Conservation (phyloP, 164 flowering plant species). For the Macadamia integrifolia region DNA sequence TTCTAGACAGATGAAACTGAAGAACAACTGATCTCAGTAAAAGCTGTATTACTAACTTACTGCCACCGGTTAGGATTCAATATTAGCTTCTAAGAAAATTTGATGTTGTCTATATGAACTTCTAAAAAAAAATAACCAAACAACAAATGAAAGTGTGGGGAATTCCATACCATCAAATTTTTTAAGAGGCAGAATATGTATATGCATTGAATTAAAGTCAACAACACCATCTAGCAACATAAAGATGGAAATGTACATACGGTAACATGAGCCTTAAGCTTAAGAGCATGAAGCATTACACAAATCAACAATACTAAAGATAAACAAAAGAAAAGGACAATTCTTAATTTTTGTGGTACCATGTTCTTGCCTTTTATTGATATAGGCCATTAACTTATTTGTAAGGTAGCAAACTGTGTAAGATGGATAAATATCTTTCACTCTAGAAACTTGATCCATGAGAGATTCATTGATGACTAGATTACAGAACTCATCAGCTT, state of each 20-base stretch:
- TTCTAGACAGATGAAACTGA: too few species aligned
- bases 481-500: constrained; percentile 82
- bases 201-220: too few species aligned
- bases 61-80: too few species aligned
- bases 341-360: not conserved
- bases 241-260: not conserved
- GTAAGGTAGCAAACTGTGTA: constrained; percentile 74
- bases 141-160: too few species aligned
- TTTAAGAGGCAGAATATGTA: too few species aligned
- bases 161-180: too few species aligned
- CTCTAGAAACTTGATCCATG: constrained; percentile 44
- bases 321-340: not conserved
- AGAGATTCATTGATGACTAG: constrained; percentile 44
- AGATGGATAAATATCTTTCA: constrained; percentile 56
- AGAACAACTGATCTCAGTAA: too few species aligned
- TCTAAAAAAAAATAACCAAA: too few species aligned
- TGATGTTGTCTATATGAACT: too few species aligned
- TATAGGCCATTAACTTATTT: constrained; percentile 67
- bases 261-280: too few species aligned
- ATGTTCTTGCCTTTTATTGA: constrained; percentile 62
- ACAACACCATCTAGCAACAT: not conserved
- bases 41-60: too few species aligned
- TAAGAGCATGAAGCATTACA: not conserved
- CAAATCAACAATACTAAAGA: not conserved
- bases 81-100: too few species aligned